A percentile compares a stretch with the other conserved stretches of the same genome.
Conservation (phyloP, 495 filamentous ascomycete species). For the Letharia columbiana region DNA sequence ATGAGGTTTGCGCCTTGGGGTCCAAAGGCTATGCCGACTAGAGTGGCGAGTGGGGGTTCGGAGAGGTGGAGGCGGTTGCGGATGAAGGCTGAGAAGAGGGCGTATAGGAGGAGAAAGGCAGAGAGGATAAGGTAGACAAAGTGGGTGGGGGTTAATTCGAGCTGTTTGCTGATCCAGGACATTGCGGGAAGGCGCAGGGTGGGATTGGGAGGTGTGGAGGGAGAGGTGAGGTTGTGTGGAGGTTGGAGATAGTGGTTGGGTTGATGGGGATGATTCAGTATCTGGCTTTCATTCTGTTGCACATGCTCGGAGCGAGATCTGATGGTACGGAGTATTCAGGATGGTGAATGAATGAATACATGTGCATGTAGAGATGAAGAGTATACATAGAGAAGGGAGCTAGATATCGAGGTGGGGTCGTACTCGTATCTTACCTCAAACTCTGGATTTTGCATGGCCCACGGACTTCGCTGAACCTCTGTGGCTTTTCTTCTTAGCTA, state of each 20-base stretch:
- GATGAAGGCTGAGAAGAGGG: conserved; percentile 41
- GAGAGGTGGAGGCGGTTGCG: conserved; percentile 44
- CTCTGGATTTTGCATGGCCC: no score
- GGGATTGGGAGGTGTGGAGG: not conserved
- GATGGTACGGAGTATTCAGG: not conserved
- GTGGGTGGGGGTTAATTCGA: conserved; percentile 39
- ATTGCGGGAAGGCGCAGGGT: conserved; percentile 2
- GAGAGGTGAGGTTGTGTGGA: not conserved
- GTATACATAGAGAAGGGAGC: no score
- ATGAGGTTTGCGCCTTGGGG: conserved; percentile 32
- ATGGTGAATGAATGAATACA: no score
- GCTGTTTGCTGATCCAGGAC: conserved; percentile 30
- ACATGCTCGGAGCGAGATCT: not conserved
- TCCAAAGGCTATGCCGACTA: conserved; percentile 40
- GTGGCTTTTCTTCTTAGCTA: no score
- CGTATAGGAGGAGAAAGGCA: conserved; percentile 39
- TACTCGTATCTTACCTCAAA: no score
- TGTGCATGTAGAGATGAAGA: no score
- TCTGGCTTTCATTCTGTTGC: not conserved
- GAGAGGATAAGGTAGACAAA: conserved; percentile 38
- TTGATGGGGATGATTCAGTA: not conserved
- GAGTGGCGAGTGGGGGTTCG: conserved; percentile 42
- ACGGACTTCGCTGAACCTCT: no score
- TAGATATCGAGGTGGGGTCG: no score
- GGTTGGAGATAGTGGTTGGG: not conserved